These are phyloP conservation scores for Musa itinerans DNA, from an alignment of 176 grass and related monocot species.

Conservation along the genomic window DNA sequence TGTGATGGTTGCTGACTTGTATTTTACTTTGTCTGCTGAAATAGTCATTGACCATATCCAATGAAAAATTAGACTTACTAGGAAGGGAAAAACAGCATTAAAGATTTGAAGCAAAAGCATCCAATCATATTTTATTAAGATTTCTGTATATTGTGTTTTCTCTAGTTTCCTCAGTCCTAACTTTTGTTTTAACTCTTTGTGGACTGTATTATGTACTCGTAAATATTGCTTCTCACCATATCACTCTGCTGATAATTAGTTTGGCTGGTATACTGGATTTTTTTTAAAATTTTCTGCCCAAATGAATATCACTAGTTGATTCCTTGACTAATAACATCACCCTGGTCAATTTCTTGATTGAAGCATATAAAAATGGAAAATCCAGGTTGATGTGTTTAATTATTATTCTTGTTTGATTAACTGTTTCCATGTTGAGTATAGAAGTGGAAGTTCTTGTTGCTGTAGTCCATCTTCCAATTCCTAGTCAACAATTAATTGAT, in stretches of 20 bases:
- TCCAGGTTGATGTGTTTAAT: neutral
- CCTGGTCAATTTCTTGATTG: neutral
- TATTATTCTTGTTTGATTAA: neutral
- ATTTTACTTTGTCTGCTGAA: neutral
- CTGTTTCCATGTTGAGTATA: neutral
- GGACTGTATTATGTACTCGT: too few relatives aligned
- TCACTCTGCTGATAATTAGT: too few relatives aligned
- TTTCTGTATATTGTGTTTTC: too few relatives aligned
- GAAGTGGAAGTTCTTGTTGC: neutral
- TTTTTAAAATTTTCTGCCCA: neutral
- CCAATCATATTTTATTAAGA: too few relatives aligned
- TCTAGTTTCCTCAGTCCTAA: too few relatives aligned
- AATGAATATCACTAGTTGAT: neutral
- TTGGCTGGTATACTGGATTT: too few relatives aligned
- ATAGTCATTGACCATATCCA: neutral
- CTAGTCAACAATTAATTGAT: neutral
- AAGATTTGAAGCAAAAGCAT: too few relatives aligned
- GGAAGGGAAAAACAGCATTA: neutral
- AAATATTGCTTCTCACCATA: too few relatives aligned
- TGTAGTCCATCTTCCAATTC: neutral
- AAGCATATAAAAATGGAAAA: neutral
- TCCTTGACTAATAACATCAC: neutral
- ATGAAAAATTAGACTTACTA: neutral
- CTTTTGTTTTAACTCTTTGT: too few relatives aligned
- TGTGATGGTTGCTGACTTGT: neutral